Conservation (phyloP, 768 basidiomycete genomes). For the Tubosaeta sp. region DNA sequence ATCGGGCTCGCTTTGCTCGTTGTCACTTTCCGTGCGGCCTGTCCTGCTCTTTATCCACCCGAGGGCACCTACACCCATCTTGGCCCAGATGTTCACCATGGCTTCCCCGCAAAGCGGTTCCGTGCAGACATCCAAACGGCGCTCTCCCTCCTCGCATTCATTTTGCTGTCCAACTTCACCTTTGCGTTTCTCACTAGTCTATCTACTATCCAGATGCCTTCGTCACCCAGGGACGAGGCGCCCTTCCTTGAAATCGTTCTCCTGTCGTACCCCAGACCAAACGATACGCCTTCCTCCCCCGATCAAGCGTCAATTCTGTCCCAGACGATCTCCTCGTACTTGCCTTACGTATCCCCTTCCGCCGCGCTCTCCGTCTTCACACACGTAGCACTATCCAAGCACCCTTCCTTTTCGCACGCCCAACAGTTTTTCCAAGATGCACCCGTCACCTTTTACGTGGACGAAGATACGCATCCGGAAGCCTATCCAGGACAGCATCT, state of each 20-base stretch:
- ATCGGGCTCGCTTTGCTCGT: slow-evolving; percentile 23
- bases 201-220: neutral
- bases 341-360: slow-evolving; percentile 31
- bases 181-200: slow-evolving; percentile 1
- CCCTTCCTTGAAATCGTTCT: slow-evolving; percentile 39
- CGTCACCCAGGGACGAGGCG: slow-evolving; percentile 16
- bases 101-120: slow-evolving; percentile 1
- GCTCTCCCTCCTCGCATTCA: slow-evolving; percentile 17
- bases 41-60: neutral
- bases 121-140: slow-evolving; percentile 15
- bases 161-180: slow-evolving; percentile 5
- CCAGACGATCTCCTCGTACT: slow-evolving; percentile 35
- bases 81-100: neutral
- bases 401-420: slow-evolving; percentile 31
- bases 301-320: slow-evolving; percentile 26
- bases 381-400: slow-evolving; percentile 25
- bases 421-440: slow-evolving; percentile 23
- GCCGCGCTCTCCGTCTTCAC: slow-evolving; percentile 37
- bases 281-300: slow-evolving; percentile 22
- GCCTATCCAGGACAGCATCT: slow-evolving; percentile 33
- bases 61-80: slow-evolving; percentile 1
- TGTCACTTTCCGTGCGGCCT: slow-evolving; percentile 8
- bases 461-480: slow-evolving; percentile 28
- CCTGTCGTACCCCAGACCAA: slow-evolving; percentile 37
- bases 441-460: slow-evolving; percentile 20